These are phyloP conservation scores for Xylaria sp. DNA, from an alignment of 2,329 filamentous ascomycete species.

Conservation along the genomic window DNA sequence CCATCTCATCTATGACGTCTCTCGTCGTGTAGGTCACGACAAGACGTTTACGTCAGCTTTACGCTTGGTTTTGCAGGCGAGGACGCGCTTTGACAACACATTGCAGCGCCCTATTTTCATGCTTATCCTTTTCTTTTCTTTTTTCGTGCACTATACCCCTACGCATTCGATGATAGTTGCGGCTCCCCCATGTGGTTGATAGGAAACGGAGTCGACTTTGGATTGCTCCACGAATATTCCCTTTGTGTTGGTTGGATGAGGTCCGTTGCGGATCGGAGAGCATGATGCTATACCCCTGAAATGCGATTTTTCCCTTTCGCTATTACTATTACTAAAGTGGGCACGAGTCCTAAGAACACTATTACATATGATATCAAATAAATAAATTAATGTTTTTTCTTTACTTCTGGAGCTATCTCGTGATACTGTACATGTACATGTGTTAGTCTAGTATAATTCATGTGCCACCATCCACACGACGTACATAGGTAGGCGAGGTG, in stretches of 20 bases:
- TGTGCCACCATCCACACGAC: not conserved
- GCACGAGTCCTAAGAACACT: not conserved
- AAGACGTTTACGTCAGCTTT: constrained; percentile 32
- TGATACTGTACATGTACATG: not conserved
- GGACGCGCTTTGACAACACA: constrained; percentile 22
- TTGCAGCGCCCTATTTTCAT: constrained; percentile 1
- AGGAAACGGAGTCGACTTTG: constrained; percentile 33
- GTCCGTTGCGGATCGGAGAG: constrained; percentile 19
- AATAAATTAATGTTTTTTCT: constrained; percentile 1
- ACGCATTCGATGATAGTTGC: constrained; percentile 39
- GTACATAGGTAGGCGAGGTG: not conserved
- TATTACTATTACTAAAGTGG: not conserved
- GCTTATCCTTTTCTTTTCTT: constrained; percentile 16
- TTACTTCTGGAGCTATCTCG: not conserved
- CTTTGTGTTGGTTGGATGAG: constrained; percentile 33
- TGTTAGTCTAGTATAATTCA: not conserved
- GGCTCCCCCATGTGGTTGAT: constrained; percentile 20
- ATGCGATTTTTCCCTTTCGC: not conserved
- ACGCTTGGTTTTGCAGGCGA: constrained; percentile 28
- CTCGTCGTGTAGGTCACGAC: constrained; percentile 38
- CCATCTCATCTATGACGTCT: constrained; percentile 1
- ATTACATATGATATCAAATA: constrained; percentile 2
- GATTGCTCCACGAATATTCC: constrained; percentile 33
- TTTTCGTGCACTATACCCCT: constrained; percentile 46
- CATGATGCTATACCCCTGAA: constrained; percentile 13